phyloP scores from a whole-genome alignment of 2,329 filamentous ascomycete species.

The Alternaria sp. region DNA sequence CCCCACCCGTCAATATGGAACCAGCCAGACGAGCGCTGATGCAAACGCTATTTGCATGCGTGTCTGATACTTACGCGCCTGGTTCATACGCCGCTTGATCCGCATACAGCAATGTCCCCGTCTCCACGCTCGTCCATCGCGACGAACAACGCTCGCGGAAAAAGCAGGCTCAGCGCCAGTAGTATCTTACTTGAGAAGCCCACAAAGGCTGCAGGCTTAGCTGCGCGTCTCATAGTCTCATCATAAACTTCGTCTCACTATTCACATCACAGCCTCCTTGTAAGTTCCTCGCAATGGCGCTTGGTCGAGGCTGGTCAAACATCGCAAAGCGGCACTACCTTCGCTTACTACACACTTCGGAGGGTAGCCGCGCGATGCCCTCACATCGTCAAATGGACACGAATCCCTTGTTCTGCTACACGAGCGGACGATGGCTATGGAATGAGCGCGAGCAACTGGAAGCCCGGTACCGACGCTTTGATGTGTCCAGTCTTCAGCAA shows the following conservation, averaged over 20 bases:
- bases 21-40: background rate
- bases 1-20: background rate
- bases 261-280: background rate
- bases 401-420: slow-evolving; percentile 29
- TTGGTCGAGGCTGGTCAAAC: background rate
- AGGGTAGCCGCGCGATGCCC: slow-evolving; percentile 6
- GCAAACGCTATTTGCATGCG: background rate
- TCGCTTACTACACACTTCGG: slow-evolving; percentile 16
- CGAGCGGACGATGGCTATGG: slow-evolving; percentile 32
- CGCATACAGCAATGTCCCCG: background rate
- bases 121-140: background rate
- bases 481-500: slow-evolving; percentile 24
- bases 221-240: background rate
- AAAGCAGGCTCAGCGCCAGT: background rate
- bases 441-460: slow-evolving; percentile 28
- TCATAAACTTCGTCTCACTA: background rate
- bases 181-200: background rate
- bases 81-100: background rate
- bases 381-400: slow-evolving; percentile 8
- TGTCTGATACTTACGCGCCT: background rate
- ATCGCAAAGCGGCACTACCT: slow-evolving; percentile 14
- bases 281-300: background rate
- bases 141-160: background rate
- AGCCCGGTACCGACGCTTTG: slow-evolving; percentile 24
- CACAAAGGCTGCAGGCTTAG: background rate